phyloP scores from a whole-genome alignment of 2,329 filamentous ascomycete genomes.

The Acrocalymma vagum region DNA sequence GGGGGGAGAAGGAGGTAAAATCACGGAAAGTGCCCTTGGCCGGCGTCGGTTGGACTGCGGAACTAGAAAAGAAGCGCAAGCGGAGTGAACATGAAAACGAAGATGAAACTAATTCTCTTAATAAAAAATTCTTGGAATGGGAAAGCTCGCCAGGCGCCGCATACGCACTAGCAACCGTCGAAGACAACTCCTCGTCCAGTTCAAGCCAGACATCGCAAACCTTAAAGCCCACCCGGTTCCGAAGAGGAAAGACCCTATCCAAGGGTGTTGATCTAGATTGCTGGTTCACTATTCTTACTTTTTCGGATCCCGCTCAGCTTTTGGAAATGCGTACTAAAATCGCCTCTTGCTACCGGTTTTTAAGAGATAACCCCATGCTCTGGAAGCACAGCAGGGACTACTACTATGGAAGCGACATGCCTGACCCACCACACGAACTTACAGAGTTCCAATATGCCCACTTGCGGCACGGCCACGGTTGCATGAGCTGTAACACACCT shows the following conservation, averaged over 20 bases:
- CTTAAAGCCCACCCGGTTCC: conserved; percentile 35
- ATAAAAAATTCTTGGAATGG: too few relatives aligned
- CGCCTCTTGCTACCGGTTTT: conserved; percentile 43
- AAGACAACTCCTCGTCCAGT: conserved; percentile 10
- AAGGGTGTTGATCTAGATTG: conserved; percentile 41
- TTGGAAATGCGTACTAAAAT: conserved; percentile 45
- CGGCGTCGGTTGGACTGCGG: conserved; percentile 32
- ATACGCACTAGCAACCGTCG: neutral
- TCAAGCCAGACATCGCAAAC: conserved; percentile 28
- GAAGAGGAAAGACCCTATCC: conserved; percentile 33
- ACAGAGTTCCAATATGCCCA: conserved; percentile 51
- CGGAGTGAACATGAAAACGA: conserved; percentile 22
- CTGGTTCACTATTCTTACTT: conserved; percentile 47
- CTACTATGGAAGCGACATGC: conserved; percentile 43
- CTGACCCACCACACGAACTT: conserved; percentile 44
- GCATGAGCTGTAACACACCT: conserved; percentile 46
- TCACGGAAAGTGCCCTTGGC: conserved; percentile 39
- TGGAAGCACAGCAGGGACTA: conserved; percentile 48
- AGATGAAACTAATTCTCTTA: too few relatives aligned
- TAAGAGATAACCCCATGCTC: conserved; percentile 44
- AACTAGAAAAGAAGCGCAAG: conserved; percentile 31
- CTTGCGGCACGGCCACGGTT: conserved; percentile 48
- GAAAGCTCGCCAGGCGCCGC: too few relatives aligned
- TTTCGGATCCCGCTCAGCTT: conserved; percentile 44
- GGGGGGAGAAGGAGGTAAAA: conserved; percentile 33